phyloP scores from a whole-genome alignment of 2,329 filamentous ascomycete genomes.

The Coniella vitis region DNA sequence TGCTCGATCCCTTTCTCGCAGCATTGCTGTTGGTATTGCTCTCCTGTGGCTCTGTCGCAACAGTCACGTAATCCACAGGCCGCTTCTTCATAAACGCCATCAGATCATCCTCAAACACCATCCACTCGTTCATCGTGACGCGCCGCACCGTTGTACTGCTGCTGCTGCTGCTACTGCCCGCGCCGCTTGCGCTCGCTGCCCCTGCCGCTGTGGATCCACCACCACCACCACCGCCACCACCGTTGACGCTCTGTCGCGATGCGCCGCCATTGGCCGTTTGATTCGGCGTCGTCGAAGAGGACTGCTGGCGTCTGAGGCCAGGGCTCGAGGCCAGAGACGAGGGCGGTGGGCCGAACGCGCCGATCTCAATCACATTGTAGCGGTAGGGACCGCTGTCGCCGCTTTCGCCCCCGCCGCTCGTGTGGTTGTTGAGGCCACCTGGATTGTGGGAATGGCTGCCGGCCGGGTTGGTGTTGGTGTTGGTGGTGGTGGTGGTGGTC shows the following conservation, averaged over 20 bases:
- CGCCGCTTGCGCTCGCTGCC: neutral
- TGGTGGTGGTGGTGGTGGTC: neutral
- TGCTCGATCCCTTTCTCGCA: neutral
- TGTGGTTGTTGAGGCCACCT: too few species aligned
- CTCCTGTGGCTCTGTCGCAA: slow-evolving; percentile 1
- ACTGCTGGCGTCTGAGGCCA: slow-evolving; percentile 4
- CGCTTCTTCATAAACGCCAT: slow-evolving; percentile 14
- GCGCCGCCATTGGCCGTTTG: neutral
- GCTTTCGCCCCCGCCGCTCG: neutral
- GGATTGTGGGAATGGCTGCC: too few species aligned
- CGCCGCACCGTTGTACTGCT: neutral
- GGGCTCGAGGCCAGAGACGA: neutral
- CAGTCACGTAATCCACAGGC: slow-evolving; percentile 2
- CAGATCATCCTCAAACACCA: slow-evolving; percentile 16
- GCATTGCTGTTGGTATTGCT: neutral
- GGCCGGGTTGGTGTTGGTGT: neutral
- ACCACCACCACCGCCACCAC: too few species aligned
- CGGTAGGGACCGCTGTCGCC: slow-evolving; percentile 4
- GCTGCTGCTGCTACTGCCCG: neutral
- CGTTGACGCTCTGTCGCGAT: neutral
- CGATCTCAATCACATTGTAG: slow-evolving; percentile 16
- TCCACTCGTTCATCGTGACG: slow-evolving; percentile 15
- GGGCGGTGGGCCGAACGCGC: slow-evolving; percentile 8
- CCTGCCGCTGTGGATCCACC: neutral
- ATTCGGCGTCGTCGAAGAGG: neutral